phyloP scores from a whole-genome alignment of 768 basidiomycete species.

The Hygrocybe coccinea region DNA sequence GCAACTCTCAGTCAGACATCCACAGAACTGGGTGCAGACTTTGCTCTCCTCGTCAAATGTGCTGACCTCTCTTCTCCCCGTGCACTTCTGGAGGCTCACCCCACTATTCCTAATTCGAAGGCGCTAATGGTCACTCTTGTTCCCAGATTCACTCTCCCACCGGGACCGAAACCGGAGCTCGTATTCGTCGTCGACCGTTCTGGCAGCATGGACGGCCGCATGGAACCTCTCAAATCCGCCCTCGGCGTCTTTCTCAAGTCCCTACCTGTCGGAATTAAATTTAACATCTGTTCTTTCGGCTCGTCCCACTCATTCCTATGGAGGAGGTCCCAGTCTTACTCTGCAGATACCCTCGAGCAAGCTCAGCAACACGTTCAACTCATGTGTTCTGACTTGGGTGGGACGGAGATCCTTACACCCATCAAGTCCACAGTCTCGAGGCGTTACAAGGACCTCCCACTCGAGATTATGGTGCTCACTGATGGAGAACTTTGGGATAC shows the following conservation, averaged over 20 bases:
- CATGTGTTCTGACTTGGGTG: neutral
- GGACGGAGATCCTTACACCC: neutral
- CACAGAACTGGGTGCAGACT: neutral
- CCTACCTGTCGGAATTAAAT: neutral
- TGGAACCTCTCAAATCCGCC: neutral
- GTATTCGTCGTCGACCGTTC: neutral
- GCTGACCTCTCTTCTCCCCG: neutral
- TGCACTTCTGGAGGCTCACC: neutral
- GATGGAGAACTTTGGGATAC: neutral
- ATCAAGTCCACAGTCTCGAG: neutral
- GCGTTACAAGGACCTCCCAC: neutral
- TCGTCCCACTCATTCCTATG: neutral
- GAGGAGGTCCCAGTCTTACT: neutral
- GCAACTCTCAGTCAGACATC: neutral
- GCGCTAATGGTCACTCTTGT: conserved; percentile 1
- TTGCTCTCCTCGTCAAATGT: conserved; percentile 2
- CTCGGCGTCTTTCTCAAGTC: neutral
- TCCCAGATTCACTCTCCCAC: neutral
- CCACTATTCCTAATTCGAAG: neutral
- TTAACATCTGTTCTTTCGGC: conserved; percentile 3
- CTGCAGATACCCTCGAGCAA: neutral
- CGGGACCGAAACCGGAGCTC: neutral
- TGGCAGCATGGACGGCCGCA: neutral
- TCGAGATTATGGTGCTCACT: neutral
- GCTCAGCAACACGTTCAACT: neutral